Percentiles rank a stretch among this genome's conserved stretches.
phyloP scores from a whole-genome alignment of 129 eudicot species.

The Saussurea involucrata region DNA sequence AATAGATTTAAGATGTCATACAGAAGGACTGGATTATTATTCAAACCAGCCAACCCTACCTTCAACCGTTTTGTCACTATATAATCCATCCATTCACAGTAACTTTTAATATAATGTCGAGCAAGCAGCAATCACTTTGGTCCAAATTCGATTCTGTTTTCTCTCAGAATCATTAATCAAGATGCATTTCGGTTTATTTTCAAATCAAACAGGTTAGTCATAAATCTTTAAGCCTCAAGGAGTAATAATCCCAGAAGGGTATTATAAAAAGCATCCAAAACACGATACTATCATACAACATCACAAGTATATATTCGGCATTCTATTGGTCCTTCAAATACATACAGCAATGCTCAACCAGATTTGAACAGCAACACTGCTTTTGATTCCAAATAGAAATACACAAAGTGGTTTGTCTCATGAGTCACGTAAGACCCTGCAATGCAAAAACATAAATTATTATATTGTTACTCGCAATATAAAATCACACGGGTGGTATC shows the following conservation, averaged over 20 bases:
- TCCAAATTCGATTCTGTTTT: too few species aligned
- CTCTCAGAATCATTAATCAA: background rate
- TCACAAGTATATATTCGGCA: constrained; percentile 23
- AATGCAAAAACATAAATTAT: background rate
- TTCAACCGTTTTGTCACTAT: too few species aligned
- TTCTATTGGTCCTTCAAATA: constrained; percentile 16
- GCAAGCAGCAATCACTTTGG: too few species aligned
- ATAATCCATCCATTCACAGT: too few species aligned
- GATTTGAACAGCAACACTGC: constrained; percentile 91
- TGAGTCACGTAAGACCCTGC: constrained; percentile 93
- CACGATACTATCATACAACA: constrained; percentile 32
- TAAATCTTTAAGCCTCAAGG: background rate
- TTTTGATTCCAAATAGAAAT: constrained; percentile 89
- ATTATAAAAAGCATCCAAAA: constrained; percentile 9
- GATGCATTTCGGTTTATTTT: background rate
- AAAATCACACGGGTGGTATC: background rate
- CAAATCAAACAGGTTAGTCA: background rate
- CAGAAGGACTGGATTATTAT: too few species aligned
- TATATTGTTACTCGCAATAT: background rate
- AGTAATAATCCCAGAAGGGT: background rate
- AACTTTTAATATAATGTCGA: too few species aligned
- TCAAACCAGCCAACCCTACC: background rate
- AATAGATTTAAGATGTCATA: background rate
- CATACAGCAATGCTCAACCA: constrained; percentile 57
- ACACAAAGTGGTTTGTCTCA: constrained; percentile 91